Percentiles rank a stretch among this genome's conserved stretches.
Conservation (phyloP, 306 rosid genomes). For the Lablab purpureus region DNA sequence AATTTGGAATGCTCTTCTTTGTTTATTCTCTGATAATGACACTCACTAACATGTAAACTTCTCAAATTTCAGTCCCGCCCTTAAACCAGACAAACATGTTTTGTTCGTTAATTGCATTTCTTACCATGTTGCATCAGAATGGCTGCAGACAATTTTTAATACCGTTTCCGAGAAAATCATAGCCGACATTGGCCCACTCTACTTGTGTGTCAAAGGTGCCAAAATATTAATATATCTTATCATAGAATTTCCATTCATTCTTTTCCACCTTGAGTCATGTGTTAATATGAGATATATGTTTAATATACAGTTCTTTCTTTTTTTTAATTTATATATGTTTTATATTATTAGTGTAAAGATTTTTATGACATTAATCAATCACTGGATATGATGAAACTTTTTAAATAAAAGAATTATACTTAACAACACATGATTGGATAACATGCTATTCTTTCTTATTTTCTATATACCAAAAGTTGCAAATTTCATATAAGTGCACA, state of each 20-base stretch:
- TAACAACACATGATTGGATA: too few species aligned
- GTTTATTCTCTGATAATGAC: slow-evolving; percentile 62
- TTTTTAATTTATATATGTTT: neutral
- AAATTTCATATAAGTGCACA: too few species aligned
- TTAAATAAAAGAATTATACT: too few species aligned
- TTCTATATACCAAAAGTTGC: too few species aligned
- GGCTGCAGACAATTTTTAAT: slow-evolving; percentile 34
- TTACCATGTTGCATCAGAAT: slow-evolving; percentile 34
- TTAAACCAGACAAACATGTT: slow-evolving; percentile 43
- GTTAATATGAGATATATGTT: neutral
- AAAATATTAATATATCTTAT: slow-evolving; percentile 20
- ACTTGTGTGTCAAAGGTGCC: neutral
- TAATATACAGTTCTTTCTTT: neutral
- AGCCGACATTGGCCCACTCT: slow-evolving; percentile 52
- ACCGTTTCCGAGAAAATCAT: slow-evolving; percentile 39
- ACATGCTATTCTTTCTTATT: too few species aligned
- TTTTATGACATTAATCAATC: neutral
- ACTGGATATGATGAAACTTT: neutral
- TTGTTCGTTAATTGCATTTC: slow-evolving; percentile 34
- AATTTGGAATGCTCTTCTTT: slow-evolving; percentile 38
- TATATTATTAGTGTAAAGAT: neutral
- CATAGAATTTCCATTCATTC: slow-evolving; percentile 25
- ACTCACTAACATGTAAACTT: slow-evolving; percentile 69
- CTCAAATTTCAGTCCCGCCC: slow-evolving; percentile 46
- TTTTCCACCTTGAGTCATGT: neutral